Evolutionary conservation across 75 land plant species (phyloP).

Genomic region (Selaginella tamariscina): DNA sequence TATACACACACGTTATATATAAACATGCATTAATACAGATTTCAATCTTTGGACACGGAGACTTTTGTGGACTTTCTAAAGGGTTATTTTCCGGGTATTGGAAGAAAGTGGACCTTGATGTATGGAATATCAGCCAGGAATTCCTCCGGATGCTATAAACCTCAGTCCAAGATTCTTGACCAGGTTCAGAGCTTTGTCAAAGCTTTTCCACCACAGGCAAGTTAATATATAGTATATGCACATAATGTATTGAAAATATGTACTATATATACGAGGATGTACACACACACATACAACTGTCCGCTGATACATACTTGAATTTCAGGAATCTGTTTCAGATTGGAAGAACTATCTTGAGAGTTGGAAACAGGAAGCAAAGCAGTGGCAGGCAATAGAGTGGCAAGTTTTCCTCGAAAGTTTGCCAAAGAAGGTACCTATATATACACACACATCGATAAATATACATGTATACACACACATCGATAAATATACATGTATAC

Average conservation of each 20-base stretch:
- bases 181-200: conserved; percentile 47
- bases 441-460: too few species aligned
- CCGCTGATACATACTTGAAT: too few species aligned
- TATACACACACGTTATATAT: too few species aligned
- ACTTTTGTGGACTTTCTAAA: conserved; percentile 61
- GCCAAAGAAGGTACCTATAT: conserved; percentile 44
- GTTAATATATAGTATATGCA: too few species aligned
- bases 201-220: conserved; percentile 37
- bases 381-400: conserved; percentile 79
- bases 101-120: conserved; percentile 38
- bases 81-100: conserved; percentile 51
- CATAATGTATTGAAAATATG: too few species aligned
- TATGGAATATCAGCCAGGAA: conserved; percentile 67
- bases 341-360: not conserved
- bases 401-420: conserved; percentile 70
- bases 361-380: conserved; percentile 13
- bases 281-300: too few species aligned
- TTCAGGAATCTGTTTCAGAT: too few species aligned
- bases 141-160: conserved; percentile 69
- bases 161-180: conserved; percentile 42
- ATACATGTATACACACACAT: too few species aligned
- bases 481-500: too few species aligned
- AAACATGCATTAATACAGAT: too few species aligned
- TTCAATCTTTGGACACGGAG: conserved; percentile 73
- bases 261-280: too few species aligned